Base-by-base conservation (phyloP, 169 alveolate genomes). In the Plasmodium ovale region DNA sequence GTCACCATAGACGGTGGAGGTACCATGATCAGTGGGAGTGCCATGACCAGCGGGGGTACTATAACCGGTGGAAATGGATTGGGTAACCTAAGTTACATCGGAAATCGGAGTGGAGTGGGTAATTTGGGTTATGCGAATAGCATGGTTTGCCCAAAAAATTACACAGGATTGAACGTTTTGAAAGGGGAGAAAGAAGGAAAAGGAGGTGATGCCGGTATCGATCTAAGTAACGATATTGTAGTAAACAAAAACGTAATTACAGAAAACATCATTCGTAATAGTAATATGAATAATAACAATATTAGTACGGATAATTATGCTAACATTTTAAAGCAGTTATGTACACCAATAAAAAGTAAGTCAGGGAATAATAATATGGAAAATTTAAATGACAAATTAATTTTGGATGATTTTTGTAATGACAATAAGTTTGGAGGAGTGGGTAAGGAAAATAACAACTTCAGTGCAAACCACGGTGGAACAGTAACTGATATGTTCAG, bases 251-350 rank as follows among this genome's bases (percentile, higher is more conserved):
- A 69, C 4, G 58, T 44, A 1, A 60, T 16, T 35, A 14, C 10
- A 5, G 89, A 21, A 21, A 47, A 56, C n/a, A 64, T n/a, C 0
- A 25, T 42, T 14, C 54, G 16, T 23, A 39, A 5, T 14, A 47
- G 16, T 7, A 29, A 25, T 19, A 1, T 54, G 2, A 65, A 54
- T 47, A 19, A 62, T 53, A 68, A 68, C 27, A 49, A 6, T 29
- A 54, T 84, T 25, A 84, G 70, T 37, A 67, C 85, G 5, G 91
- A 84, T 39, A 84, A 68, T 59, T 84, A 84, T 44, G 91, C 85
- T 0, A 65, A 84, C 54, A n/a, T 84, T 1, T 49, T 84, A 21
- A 84, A 84, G 51, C 87, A 84, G 1, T 47, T 84, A 42, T 84
- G 91, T 37, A 84, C 91, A 4, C 91, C 91, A 3, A 54, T 84